A percentile compares a stretch with the other conserved stretches of the same genome.
phyloP scores from a whole-genome alignment of 140 eudicot species.

The Ambrosia hybrid region DNA sequence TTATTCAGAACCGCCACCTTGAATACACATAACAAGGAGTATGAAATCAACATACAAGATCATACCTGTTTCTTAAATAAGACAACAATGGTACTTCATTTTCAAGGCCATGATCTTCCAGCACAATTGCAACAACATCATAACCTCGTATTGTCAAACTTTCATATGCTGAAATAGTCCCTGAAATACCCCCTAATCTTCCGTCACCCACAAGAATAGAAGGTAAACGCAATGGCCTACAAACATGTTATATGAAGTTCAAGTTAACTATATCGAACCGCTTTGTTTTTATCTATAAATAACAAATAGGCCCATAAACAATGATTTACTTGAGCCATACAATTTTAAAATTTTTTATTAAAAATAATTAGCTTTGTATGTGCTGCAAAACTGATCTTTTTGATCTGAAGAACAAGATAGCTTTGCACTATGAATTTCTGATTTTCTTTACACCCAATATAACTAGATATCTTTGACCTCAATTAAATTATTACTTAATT shows the following conservation, averaged over 20 bases:
- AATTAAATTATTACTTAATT: background rate
- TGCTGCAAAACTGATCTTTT: background rate
- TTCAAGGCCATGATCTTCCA: conserved; percentile 84
- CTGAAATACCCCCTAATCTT: conserved; percentile 92
- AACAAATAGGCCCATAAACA: background rate
- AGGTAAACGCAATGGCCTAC: conserved; percentile 91
- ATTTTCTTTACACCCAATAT: background rate
- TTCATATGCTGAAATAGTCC: conserved; percentile 91
- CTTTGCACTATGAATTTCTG: too few relatives aligned
- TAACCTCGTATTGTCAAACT: conserved; percentile 86
- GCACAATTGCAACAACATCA: conserved; percentile 81
- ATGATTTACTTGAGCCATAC: background rate
- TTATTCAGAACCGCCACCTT: background rate
- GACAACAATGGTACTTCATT: conserved; percentile 70
- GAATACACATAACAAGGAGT: background rate
- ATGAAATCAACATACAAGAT: conserved; percentile 14
- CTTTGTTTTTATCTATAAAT: too few relatives aligned
- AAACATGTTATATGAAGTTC: conserved; percentile 16
- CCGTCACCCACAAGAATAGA: conserved; percentile 96
- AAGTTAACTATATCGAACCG: background rate
- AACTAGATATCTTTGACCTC: background rate
- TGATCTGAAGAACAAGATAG: background rate
- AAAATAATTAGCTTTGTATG: background rate
- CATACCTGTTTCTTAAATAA: conserved; percentile 70
- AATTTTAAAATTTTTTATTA: background rate